These are phyloP conservation scores for Exobasidium cylindrosporum DNA, from an alignment of 1,284 basidiomycete species.

Conservation along the genomic window DNA sequence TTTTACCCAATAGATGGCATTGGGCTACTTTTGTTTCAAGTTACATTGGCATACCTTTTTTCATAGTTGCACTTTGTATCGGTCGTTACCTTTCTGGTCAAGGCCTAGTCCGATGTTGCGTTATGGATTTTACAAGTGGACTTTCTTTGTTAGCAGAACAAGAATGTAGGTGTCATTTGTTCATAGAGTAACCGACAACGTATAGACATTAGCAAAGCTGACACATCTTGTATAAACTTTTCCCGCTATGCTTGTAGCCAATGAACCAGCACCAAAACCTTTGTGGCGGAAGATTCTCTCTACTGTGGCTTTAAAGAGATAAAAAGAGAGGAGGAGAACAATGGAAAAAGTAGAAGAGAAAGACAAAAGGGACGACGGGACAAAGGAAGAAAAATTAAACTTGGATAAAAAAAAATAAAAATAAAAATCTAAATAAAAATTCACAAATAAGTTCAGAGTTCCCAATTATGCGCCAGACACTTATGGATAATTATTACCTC, in stretches of 20 bases:
- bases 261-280: not conserved
- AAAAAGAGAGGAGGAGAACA: too few species aligned
- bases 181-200: too few species aligned
- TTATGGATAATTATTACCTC: too few species aligned
- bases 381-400: not conserved
- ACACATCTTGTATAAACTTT: too few species aligned
- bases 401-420: too few species aligned
- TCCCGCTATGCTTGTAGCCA: too few species aligned
- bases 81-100: not conserved
- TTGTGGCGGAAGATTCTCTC: not conserved
- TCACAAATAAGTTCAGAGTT: too few species aligned
- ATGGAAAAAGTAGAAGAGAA: too few species aligned
- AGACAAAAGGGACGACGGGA: too few species aligned
- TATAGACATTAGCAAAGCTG: too few species aligned
- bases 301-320: not conserved
- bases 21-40: conserved; percentile 72
- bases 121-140: conserved; percentile 2
- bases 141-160: not conserved
- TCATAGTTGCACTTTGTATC: conserved; percentile 10
- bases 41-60: conserved; percentile 69
- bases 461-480: too few species aligned
- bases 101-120: not conserved
- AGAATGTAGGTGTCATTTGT: not conserved
- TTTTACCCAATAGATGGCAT: conserved; percentile 31
- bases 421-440: too few species aligned